Percentiles rank a stretch among this genome's conserved stretches.
These are phyloP conservation scores for Symbiodinium natans DNA, from an alignment of 73 alveolate species.

Conservation along the genomic window DNA sequence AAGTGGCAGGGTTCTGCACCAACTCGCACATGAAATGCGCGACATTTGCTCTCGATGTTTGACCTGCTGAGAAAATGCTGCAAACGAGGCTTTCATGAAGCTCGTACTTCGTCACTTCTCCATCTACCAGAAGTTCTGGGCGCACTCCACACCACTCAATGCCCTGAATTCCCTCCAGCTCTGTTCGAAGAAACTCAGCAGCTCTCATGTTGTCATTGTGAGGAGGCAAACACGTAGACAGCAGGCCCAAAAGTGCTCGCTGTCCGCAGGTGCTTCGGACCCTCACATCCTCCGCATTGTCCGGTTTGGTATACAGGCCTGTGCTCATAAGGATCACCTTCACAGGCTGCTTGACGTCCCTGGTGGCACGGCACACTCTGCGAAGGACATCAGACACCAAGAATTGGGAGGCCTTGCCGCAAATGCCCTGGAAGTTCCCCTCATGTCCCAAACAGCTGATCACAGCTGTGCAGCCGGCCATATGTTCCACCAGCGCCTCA, in stretches of 20 bases:
- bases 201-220: conserved; percentile 58
- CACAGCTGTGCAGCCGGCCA: conserved; percentile 11
- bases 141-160: conserved; percentile 76
- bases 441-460: conserved; percentile 60
- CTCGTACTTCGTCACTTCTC: conserved; percentile 42
- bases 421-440: conserved; percentile 44
- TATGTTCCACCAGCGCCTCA: conserved; percentile 15
- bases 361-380: conserved; percentile 37
- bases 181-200: conserved; percentile 35
- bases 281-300: conserved; percentile 23
- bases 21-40: conserved; percentile 65
- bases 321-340: conserved; percentile 59
- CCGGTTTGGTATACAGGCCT: conserved; percentile 55
- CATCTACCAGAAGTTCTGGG: conserved; percentile 52
- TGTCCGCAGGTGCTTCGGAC: conserved; percentile 46
- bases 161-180: not conserved
- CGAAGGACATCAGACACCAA: conserved; percentile 46
- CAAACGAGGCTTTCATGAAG: conserved; percentile 28
- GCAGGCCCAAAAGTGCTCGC: conserved; percentile 14
- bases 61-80: conserved; percentile 60
- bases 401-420: conserved; percentile 28
- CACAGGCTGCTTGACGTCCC: not conserved
- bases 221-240: conserved; percentile 27
- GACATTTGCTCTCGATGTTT: conserved; percentile 40
- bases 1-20: conserved; percentile 24